Evolutionary conservation across 2,329 filamentous ascomycete species (phyloP).

Genomic region (Juglanconis sp.): DNA sequence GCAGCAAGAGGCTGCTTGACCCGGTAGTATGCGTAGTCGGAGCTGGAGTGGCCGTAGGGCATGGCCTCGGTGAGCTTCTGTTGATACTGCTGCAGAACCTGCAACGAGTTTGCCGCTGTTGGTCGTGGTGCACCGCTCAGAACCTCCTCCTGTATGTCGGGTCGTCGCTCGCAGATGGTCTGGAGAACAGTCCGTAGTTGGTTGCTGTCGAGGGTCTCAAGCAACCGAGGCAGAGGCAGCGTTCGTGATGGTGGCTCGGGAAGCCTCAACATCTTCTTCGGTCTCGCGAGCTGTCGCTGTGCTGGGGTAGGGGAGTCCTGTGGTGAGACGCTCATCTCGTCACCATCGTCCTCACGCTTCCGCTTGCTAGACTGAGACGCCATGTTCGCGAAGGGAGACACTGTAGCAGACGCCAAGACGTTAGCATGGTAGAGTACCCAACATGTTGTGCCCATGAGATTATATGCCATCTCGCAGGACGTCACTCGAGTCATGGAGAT

Average conservation of each 20-base stretch:
- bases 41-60: constrained; percentile 79
- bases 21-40: constrained; percentile 93
- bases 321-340: constrained; percentile 90
- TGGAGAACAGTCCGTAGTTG: constrained; percentile 85
- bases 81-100: constrained; percentile 80
- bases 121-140: constrained; percentile 82
- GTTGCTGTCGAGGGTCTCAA: constrained; percentile 86
- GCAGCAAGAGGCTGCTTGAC: constrained; percentile 77
- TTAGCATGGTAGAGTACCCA: constrained; percentile 1
- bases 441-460: background rate
- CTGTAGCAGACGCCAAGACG: constrained; percentile 28
- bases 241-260: constrained; percentile 27
- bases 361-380: constrained; percentile 60
- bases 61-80: constrained; percentile 73
- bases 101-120: constrained; percentile 73
- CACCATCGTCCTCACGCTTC: constrained; percentile 80
- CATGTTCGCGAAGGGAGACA: constrained; percentile 53
- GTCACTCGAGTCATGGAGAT: constrained; percentile 8
- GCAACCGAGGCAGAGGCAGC: constrained; percentile 64
- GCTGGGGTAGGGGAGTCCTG: constrained; percentile 74
- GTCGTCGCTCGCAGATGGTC: constrained; percentile 85
- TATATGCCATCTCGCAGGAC: background rate
- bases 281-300: constrained; percentile 63
- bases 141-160: constrained; percentile 81
- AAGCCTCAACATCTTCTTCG: constrained; percentile 61